Conservation (phyloP, 768 basidiomycete species). For the Russula abietina region DNA sequence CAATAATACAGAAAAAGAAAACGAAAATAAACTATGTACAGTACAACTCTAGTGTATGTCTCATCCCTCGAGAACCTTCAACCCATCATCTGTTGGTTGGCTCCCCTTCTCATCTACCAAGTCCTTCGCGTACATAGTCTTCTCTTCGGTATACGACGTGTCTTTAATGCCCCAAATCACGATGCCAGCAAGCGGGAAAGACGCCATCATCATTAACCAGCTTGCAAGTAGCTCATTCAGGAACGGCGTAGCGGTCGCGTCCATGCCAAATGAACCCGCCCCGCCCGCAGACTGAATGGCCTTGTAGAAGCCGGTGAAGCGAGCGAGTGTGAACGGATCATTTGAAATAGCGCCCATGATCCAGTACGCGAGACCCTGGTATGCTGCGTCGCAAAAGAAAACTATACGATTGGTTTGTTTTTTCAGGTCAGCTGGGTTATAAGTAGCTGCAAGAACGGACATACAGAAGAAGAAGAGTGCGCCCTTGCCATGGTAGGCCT, state of each 20-base stretch:
- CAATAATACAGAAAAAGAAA: too few relatives aligned
- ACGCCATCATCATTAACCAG: conserved; percentile 34
- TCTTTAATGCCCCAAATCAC: conserved; percentile 36
- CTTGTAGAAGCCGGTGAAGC: conserved; percentile 43
- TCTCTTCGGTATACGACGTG: conserved; percentile 35
- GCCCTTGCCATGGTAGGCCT: conserved; percentile 33
- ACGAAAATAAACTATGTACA: too few relatives aligned
- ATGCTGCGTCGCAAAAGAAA: conserved; percentile 36
- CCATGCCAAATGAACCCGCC: conserved; percentile 42
- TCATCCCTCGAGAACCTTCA: background rate
- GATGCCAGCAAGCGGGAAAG: conserved; percentile 33
- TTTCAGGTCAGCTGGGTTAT: background rate
- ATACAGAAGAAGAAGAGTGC: conserved; percentile 38
- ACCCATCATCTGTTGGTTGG: background rate
- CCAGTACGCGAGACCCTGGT: conserved; percentile 38
- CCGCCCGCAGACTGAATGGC: conserved; percentile 34
- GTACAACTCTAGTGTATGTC: too few relatives aligned
- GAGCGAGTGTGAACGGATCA: conserved; percentile 41
- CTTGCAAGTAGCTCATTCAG: conserved; percentile 38
- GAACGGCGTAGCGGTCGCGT: conserved; percentile 39
- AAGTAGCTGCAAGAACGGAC: conserved; percentile 11
- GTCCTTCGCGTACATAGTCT: conserved; percentile 31
- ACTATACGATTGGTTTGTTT: conserved; percentile 26
- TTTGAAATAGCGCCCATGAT: conserved; percentile 41
- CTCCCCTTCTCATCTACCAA: conserved; percentile 11